Evolutionary conservation across 2,329 filamentous ascomycete genomes (phyloP).

Genomic region (Aspergillus fructus): DNA sequence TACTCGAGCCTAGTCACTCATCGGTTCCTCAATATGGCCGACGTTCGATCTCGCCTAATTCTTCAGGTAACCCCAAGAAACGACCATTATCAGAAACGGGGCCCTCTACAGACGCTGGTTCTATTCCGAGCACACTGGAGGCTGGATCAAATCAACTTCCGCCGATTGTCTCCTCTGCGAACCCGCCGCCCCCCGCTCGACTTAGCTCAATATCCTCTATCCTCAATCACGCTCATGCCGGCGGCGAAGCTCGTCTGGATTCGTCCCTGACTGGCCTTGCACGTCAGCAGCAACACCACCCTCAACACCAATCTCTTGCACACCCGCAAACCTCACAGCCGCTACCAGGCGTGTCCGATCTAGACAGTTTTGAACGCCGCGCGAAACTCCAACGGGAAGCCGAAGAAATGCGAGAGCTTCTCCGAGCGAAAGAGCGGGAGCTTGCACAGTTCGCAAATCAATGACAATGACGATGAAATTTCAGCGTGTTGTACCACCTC

Average conservation of each 20-base stretch:
- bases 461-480: slow-evolving; percentile 7
- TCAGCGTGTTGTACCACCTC: not conserved
- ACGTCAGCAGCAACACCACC: slow-evolving; percentile 30
- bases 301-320: slow-evolving; percentile 22
- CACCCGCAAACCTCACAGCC: slow-evolving; percentile 24
- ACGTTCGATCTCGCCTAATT: slow-evolving; percentile 34
- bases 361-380: slow-evolving; percentile 59
- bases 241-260: slow-evolving; percentile 43
- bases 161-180: slow-evolving; percentile 38
- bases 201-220: slow-evolving; percentile 75
- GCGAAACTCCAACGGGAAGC: slow-evolving; percentile 69
- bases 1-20: slow-evolving; percentile 31
- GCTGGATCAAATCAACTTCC: slow-evolving; percentile 39
- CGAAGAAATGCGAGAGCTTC: slow-evolving; percentile 70
- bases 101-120: slow-evolving; percentile 24
- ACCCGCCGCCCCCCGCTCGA: slow-evolving; percentile 53
- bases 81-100: slow-evolving; percentile 36
- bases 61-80: slow-evolving; percentile 34
- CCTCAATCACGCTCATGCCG: slow-evolving; percentile 56
- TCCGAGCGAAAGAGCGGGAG: slow-evolving; percentile 73
- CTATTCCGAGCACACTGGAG: slow-evolving; percentile 32
- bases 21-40: slow-evolving; percentile 30
- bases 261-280: slow-evolving; percentile 35
- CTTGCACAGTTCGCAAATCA: slow-evolving; percentile 54
- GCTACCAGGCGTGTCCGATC: slow-evolving; percentile 42